A percentile compares a stretch with the other conserved stretches of the same genome.
Evolutionary conservation across 305 asterid species (phyloP).

Genomic region (Fraxinus sp.): DNA sequence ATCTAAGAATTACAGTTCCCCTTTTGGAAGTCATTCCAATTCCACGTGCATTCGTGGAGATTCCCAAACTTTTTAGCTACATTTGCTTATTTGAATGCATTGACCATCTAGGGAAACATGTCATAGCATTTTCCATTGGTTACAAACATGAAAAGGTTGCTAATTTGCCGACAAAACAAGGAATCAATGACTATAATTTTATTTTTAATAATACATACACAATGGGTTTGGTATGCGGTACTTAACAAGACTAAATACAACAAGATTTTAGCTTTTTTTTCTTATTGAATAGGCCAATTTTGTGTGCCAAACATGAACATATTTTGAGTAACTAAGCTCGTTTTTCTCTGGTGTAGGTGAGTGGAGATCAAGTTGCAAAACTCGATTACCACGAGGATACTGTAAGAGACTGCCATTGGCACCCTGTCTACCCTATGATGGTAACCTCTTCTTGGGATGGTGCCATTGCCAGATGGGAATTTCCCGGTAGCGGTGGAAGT

Average conservation of each 20-base stretch:
- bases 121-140: background rate
- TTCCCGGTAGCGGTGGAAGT: conserved; percentile 46
- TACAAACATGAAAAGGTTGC: background rate
- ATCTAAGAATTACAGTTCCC: background rate
- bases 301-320: background rate
- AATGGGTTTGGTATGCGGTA: background rate
- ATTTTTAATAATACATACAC: background rate
- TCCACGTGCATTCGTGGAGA: background rate
- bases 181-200: background rate
- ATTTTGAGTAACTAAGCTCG: background rate
- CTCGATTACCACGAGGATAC: conserved; percentile 72
- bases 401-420: conserved; percentile 92
- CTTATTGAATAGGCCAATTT: background rate
- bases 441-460: conserved; percentile 93
- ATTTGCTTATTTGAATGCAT: background rate
- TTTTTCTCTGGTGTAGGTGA: conserved; percentile 42
- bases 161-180: background rate
- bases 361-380: conserved; percentile 56
- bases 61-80: background rate
- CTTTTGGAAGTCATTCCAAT: background rate
- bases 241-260: background rate
- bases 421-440: conserved; percentile 72
- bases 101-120: background rate
- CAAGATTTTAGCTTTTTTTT: background rate
- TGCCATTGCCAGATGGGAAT: conserved; percentile 73